These are phyloP conservation scores for Elongisporangium undulatum DNA, from an alignment of 352 stramenopile species.

Conservation along the genomic window DNA sequence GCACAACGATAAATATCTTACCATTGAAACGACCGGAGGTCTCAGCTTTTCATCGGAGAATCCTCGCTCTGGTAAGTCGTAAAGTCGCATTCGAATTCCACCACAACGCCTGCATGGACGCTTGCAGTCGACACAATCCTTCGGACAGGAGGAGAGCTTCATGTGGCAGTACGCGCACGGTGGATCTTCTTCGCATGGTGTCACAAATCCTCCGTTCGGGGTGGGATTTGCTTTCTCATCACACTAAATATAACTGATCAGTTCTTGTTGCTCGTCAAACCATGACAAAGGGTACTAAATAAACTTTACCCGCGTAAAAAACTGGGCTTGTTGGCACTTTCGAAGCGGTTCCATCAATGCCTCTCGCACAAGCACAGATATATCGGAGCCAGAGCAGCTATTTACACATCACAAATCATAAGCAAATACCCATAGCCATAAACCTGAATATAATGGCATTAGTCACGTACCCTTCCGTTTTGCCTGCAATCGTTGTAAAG, in stretches of 20 bases:
- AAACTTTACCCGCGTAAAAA: slow-evolving; percentile 67
- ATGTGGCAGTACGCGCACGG: slow-evolving; percentile 87
- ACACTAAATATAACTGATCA: slow-evolving; percentile 32
- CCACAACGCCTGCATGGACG: slow-evolving; percentile 67
- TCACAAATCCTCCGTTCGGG: slow-evolving; percentile 67
- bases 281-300: too few relatives aligned
- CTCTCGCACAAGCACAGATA: slow-evolving; percentile 95
- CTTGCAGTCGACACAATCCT: slow-evolving; percentile 66
- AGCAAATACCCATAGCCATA: not conserved
- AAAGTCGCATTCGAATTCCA: slow-evolving; percentile 79
- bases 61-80: slow-evolving; percentile 74
- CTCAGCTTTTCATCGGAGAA: slow-evolving; percentile 84
- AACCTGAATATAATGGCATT: not conserved
- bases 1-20: slow-evolving; percentile 15
- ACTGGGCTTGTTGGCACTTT: slow-evolving; percentile 96
- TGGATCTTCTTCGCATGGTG: slow-evolving; percentile 79
- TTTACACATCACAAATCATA: not conserved
- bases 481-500: slow-evolving; percentile 91
- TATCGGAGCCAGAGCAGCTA: slow-evolving; percentile 94
- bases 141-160: slow-evolving; percentile 76
- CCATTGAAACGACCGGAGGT: slow-evolving; percentile 85
- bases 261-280: not conserved
- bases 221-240: slow-evolving; percentile 64
- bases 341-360: slow-evolving; percentile 97
- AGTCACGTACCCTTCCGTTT: slow-evolving; percentile 87